Base-by-base conservation (phyloP, 148 eudicot species). In the Silene uniflora region DNA sequence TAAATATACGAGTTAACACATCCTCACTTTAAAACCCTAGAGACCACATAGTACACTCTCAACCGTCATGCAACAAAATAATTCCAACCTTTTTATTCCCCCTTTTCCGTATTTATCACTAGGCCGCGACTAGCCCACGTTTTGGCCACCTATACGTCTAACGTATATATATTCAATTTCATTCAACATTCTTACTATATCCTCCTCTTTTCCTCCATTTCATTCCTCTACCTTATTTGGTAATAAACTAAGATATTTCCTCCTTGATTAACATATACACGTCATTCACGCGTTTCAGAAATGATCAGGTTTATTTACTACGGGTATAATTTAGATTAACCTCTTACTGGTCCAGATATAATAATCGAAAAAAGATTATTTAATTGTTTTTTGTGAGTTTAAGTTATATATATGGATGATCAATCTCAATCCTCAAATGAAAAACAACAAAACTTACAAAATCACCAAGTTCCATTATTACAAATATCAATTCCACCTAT, bases 111-210 rank as follows among this genome's bases (percentile, higher is more conserved):
- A 17, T 27, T 42, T 29, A 39, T 16, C 27, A 70, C 16, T 22
- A 23, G 21, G 66, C 75, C 76, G 73, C 79, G 83, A 71, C 24
- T 80, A 42, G 2, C 72, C 83, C 83, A 75, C 83, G 79, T 64
- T 35, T 35, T 71, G 16, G 39, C 72, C 76, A 78, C 76, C 54
- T 52, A 18, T 24, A 6, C 6, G 2, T 59, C 47, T 2, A 0
- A 9, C 62, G 24, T 73, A 59, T 73, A 59, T 73, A 73, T 56
- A 72, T 55, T 29, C 47, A 39, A 39, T 39, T 10, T 55, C 58
- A 13, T 71, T 59, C 49, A 6, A 24, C 17, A 3, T 6, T 23
- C 14, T 12, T 22, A 52, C 54, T 1, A 42, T 52, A 7, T n/a
- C 0, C 44, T n/a, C 44, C 44, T 39, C 44, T 39, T 39, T 3